Conservation (phyloP, 179 eudicot genomes). For the Nepenthes alata region DNA sequence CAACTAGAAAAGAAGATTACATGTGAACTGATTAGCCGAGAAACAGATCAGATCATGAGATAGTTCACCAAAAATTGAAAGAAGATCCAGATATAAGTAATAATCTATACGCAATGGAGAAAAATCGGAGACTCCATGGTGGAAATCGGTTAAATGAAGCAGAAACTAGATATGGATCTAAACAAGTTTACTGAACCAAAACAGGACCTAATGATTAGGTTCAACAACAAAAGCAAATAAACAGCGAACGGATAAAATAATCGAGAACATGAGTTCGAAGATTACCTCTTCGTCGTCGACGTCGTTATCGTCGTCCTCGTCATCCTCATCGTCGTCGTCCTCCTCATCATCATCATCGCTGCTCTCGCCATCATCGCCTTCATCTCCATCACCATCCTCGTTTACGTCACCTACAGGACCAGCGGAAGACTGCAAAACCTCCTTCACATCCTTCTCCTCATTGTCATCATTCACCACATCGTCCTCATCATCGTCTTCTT, state of each 20-base stretch:
- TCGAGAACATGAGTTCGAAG: background rate
- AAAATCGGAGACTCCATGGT: too few species aligned
- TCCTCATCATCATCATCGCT: slow-evolving; percentile 37
- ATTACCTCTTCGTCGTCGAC: slow-evolving; percentile 26
- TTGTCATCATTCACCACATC: slow-evolving; percentile 7
- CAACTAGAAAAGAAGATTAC: too few species aligned
- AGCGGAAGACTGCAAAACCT: slow-evolving; percentile 18
- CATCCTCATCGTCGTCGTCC: slow-evolving; percentile 40
- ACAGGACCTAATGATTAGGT: too few species aligned
- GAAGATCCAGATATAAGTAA: too few species aligned
- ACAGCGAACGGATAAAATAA: slow-evolving; percentile 4
- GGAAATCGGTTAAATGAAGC: too few species aligned
- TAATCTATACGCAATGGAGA: too few species aligned
- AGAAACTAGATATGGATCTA: too few species aligned
- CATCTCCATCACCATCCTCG: slow-evolving; percentile 34
- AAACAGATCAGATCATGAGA: too few species aligned
- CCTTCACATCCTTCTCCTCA: slow-evolving; percentile 13
- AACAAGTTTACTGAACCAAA: too few species aligned
- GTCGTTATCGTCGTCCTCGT: slow-evolving; percentile 21
- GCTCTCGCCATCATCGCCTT: slow-evolving; percentile 32
- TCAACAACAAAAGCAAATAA: background rate
- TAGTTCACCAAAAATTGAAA: too few species aligned
- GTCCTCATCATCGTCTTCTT: slow-evolving; percentile 12
- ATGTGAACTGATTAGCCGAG: too few species aligned
- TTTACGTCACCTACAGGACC: slow-evolving; percentile 24